Evolutionary conservation across 2,329 filamentous ascomycete genomes (phyloP).

Genomic region (Exophiala oligosperma): DNA sequence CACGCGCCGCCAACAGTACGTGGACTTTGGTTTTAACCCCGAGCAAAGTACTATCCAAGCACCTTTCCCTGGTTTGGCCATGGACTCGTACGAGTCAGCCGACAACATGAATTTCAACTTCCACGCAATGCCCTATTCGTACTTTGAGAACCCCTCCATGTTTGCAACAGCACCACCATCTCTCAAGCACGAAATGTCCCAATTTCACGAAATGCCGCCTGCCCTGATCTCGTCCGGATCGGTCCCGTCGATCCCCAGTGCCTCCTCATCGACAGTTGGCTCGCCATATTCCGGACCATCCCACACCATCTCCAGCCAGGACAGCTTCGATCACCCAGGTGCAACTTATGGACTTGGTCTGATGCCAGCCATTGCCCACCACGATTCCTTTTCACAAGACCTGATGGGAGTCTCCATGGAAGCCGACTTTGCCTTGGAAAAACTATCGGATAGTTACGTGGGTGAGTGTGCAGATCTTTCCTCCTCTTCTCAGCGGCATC

Average conservation of each 20-base stretch:
- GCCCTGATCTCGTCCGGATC: conserved; percentile 63
- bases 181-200: conserved; percentile 23
- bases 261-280: conserved; percentile 65
- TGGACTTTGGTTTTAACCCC: conserved; percentile 18
- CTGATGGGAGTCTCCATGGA: conserved; percentile 44
- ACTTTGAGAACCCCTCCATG: conserved; percentile 22
- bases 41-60: conserved; percentile 22
- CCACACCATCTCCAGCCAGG: conserved; percentile 51
- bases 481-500: conserved; percentile 36
- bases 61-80: conserved; percentile 24
- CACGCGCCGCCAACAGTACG: conserved; percentile 21
- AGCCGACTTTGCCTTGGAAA: conserved; percentile 43
- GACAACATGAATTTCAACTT: conserved; percentile 22
- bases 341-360: conserved; percentile 54
- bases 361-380: conserved; percentile 63
- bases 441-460: conserved; percentile 46
- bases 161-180: conserved; percentile 18
- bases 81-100: conserved; percentile 20
- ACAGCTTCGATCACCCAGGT: conserved; percentile 58
- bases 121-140: conserved; percentile 23
- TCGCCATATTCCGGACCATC: conserved; percentile 65
- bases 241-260: conserved; percentile 56
- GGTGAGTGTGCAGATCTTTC: conserved; percentile 45
- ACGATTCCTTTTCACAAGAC: conserved; percentile 49
- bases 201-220: conserved; percentile 43